Percentiles rank a stretch among this genome's conserved stretches.
These are phyloP conservation scores for Rhodotorula sp. DNA, from an alignment of 1,284 basidiomycete species.

Conservation along the genomic window DNA sequence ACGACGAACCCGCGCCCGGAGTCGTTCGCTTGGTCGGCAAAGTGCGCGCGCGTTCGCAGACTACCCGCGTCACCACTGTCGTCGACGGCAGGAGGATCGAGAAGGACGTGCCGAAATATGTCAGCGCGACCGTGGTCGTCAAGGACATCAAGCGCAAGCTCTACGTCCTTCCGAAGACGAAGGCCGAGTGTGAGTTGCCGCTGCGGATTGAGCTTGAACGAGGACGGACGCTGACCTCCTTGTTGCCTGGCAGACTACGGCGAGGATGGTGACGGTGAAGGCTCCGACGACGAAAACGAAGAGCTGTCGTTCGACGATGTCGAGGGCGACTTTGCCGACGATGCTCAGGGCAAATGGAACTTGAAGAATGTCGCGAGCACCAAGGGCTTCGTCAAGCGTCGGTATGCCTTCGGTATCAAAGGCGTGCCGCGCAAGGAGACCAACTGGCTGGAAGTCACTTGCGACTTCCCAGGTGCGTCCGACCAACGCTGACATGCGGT, in stretches of 20 bases:
- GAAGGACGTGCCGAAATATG: conserved; percentile 57
- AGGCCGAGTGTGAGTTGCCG: conserved; percentile 56
- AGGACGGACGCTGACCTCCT: background rate
- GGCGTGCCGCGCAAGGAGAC: conserved; percentile 76
- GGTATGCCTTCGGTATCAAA: conserved; percentile 87
- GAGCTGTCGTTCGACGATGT: conserved; percentile 60
- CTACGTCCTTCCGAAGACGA: conserved; percentile 81
- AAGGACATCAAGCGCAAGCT: conserved; percentile 85
- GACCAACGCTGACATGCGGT: no score
- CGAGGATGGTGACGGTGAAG: conserved; percentile 66
- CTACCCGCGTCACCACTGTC: conserved; percentile 43
- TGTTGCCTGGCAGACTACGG: conserved; percentile 41
- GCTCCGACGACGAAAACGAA: conserved; percentile 49
- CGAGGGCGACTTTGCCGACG: conserved; percentile 76
- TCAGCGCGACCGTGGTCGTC: conserved; percentile 85
- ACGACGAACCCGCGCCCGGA: conserved; percentile 70
- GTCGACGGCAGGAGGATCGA: conserved; percentile 34
- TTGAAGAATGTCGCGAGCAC: conserved; percentile 55
- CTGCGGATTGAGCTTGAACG: no score
- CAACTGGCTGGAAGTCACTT: conserved; percentile 89
- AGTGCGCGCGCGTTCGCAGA: conserved; percentile 68
- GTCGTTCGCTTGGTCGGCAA: conserved; percentile 83
- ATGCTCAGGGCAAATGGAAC: conserved; percentile 71
- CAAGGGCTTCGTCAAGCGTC: conserved; percentile 76
- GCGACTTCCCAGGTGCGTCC: conserved; percentile 35